phyloP scores from a whole-genome alignment of 257 asterid species.

The Scutellaria galericulata region DNA sequence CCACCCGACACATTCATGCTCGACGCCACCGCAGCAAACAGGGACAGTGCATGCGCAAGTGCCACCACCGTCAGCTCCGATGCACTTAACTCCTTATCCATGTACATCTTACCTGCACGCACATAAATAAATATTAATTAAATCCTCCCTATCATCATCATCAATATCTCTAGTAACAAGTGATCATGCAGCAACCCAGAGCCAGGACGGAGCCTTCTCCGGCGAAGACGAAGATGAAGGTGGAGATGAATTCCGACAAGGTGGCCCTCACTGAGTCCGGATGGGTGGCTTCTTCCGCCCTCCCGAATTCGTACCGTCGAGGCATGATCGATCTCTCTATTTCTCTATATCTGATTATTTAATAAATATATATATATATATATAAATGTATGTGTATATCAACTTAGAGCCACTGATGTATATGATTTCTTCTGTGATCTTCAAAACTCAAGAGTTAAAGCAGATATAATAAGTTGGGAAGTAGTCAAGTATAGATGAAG shows the following conservation, averaged over 20 bases:
- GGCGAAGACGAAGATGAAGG: slow-evolving; percentile 86
- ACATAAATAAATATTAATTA: too few relatives aligned
- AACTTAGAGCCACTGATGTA: too few relatives aligned
- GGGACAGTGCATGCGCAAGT: slow-evolving; percentile 69
- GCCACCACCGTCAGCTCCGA: slow-evolving; percentile 65
- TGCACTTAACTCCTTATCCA: slow-evolving; percentile 53
- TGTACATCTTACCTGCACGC: slow-evolving; percentile 63
- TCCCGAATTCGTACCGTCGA: slow-evolving; percentile 79
- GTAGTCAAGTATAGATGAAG: background rate
- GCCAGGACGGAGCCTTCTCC: slow-evolving; percentile 94
- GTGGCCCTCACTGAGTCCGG: slow-evolving; percentile 90
- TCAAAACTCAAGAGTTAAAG: too few relatives aligned
- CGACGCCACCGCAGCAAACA: slow-evolving; percentile 85
- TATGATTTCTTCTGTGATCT: background rate
- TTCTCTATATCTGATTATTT: too few relatives aligned
- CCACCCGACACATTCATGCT: slow-evolving; percentile 96
- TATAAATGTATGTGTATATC: too few relatives aligned
- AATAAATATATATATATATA: too few relatives aligned
- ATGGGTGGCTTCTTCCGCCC: slow-evolving; percentile 93
- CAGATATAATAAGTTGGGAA: background rate
- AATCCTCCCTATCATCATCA: too few relatives aligned
- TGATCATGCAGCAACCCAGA: slow-evolving; percentile 8
- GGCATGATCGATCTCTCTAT: slow-evolving; percentile 37
- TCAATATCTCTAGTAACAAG: too few relatives aligned
- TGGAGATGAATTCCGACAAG: slow-evolving; percentile 77